Evolutionary conservation across 495 filamentous ascomycete species (phyloP).

Genomic region (Endocarpon pusillum): DNA sequence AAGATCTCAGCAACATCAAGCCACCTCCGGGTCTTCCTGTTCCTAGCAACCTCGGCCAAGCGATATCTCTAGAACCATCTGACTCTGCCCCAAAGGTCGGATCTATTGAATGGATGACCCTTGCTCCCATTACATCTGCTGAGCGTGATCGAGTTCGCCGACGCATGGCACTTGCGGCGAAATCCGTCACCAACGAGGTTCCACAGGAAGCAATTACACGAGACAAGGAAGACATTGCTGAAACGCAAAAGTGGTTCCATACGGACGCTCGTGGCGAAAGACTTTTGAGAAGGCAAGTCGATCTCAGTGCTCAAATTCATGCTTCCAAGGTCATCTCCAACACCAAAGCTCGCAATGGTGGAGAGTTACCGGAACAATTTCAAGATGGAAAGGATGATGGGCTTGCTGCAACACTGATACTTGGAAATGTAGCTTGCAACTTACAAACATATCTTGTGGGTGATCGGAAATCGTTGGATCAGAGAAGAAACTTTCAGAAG

Average conservation of each 20-base stretch:
- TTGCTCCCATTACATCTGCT: no score
- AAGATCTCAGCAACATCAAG: no score
- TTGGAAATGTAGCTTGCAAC: conserved; percentile 1
- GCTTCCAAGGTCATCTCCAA: not conserved
- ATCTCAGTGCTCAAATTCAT: not conserved
- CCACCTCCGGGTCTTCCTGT: no score
- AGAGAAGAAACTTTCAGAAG: not conserved
- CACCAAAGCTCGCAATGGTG: not conserved
- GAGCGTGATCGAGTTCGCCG: no score
- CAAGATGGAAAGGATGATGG: not conserved
- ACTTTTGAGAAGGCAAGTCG: not conserved
- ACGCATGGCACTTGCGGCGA: no score
- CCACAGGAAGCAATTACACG: no score
- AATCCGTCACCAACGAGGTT: no score
- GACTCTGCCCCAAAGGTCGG: no score
- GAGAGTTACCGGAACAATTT: not conserved
- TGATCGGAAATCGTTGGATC: not conserved
- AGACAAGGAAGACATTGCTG: no score
- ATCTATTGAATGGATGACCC: no score
- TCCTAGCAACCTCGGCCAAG: no score
- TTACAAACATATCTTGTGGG: not conserved
- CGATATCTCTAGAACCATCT: no score
- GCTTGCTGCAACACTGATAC: not conserved
- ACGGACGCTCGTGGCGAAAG: not conserved
- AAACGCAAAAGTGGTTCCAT: not conserved